A percentile compares a stretch with the other conserved stretches of the same genome.
Evolutionary conservation across 1,284 basidiomycete genomes (phyloP).

Genomic region (Rhizopogon hawkerae): DNA sequence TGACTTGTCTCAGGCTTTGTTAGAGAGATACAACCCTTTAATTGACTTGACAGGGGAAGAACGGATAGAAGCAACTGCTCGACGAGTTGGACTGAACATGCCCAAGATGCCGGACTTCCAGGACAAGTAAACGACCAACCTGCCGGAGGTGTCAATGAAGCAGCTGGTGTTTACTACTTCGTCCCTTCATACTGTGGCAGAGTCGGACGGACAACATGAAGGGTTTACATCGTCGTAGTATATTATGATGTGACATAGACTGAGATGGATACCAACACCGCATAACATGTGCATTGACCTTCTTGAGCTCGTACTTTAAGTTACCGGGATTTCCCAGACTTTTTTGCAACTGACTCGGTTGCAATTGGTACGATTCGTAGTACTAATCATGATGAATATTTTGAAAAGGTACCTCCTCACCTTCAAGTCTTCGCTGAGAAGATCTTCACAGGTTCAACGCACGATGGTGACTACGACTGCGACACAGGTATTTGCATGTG

Average conservation of each 20-base stretch:
- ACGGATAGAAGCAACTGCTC: conserved; percentile 74
- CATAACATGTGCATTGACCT: too few relatives aligned
- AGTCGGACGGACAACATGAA: too few relatives aligned
- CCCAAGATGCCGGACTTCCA: conserved; percentile 28
- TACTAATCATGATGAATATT: conserved; percentile 1
- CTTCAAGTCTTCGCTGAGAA: background rate
- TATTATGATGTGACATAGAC: background rate
- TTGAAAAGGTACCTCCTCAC: conserved; percentile 4
- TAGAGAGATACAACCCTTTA: conserved; percentile 83
- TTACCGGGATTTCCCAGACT: background rate
- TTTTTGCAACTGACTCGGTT: background rate
- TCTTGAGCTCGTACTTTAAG: too few relatives aligned
- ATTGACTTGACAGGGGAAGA: conserved; percentile 73
- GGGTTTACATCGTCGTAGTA: too few relatives aligned
- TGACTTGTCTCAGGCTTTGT: conserved; percentile 41
- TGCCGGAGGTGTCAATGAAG: background rate
- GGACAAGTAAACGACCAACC: background rate
- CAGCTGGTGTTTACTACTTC: background rate
- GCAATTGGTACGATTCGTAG: too few relatives aligned
- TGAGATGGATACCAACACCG: background rate
- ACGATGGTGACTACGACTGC: conserved; percentile 8
- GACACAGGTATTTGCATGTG: conserved; percentile 40
- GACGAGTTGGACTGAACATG: conserved; percentile 78
- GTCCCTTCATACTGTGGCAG: too few relatives aligned
- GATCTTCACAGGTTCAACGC: background rate